Evolutionary conservation across 2,329 filamentous ascomycete species (phyloP), one percentile per base, ranked within the genome.

Genomic region (Magnaporthiopsis poae): DNA sequence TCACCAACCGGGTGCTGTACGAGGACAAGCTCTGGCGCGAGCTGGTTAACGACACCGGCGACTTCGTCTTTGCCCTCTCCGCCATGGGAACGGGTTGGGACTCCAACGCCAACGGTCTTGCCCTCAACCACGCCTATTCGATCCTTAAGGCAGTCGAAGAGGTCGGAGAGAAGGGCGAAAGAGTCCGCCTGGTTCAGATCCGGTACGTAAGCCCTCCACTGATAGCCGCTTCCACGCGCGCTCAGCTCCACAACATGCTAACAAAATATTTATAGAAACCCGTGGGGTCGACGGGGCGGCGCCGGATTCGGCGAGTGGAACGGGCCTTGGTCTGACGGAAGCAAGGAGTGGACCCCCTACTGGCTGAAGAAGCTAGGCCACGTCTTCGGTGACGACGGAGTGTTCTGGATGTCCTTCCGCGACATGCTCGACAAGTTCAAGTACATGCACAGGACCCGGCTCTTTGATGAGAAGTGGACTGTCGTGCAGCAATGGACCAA

Each of bases 281-380:
- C 89, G 0, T 91, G 89, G 89, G 89, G 89, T 15, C 79, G 84
- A 68, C 83, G 82, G 36, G 68, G 70, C 12, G 69, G 71, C n/a
- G 70, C 69, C 27, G 78, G 77, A 11, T 65, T 75, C 2, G 78
- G 78, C 63, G 89, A 90, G 75, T 91, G 89, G 88, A 87, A 84
- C 66, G 89, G 89, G 18, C 82, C 87, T 5, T 92, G 89, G 89
- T 86, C 85, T 56, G 89, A 91, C 73, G 89, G 89, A 0, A 89
- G 86, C 5, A 86, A 88, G 70, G 84, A 91, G 73, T 92, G 89
- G 89, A 91, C 87, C 1, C 79, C 88, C 0, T 84, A 90, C 71
- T 90, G 88, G 88, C 87, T 91, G 78, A 76, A 84, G 68, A 84
- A 85, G 68, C 78, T 91, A 2, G 79, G 82, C 35, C 86, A 90